Base-by-base conservation (phyloP, 306 rosid genomes). In the Abrus pulchellus region DNA sequence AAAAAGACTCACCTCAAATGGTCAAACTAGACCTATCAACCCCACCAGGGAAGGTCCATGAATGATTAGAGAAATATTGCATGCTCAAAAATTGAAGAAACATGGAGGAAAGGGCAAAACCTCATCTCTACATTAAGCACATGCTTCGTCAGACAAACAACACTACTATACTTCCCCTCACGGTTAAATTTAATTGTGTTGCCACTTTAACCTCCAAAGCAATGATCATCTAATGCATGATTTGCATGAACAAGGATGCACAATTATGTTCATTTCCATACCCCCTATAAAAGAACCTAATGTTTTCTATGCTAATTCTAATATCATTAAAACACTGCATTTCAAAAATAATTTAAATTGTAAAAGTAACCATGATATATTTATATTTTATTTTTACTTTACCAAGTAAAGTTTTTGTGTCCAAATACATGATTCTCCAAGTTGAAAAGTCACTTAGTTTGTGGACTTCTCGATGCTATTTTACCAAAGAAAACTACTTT, bases 221-320 rank as follows among this genome's bases (percentile, higher is more conserved):
- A 79, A 79, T 79, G 6, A 78, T 78, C 14, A 68, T 68, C 20
- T 44, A 79, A 57, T 2, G 20, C 52, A 68, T 79, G 77, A 68
- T 76, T 76, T 53, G 40, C 43, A 66, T 47, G 34, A 54, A 54
- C 29, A 57, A 45, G 83, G 83, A 60, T 79, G 77, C 77, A 57
- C 62, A 79, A 68, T 79, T 79, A 79, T 78, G 75, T 55, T 78
- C 48, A 66, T 66, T 67, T 43, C 38, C 47, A 55, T 67, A 6
- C 0, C 29, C 28, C 28, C 12, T 78, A 8, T 33, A 9, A 45
- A 5, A 56, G 1, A 55, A 36, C 40, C 40, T 4, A 36, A 36
- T 36, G 40, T 36, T 36, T 36, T 4, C 40, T 2, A 36, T 36
- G 40, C 3, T 36, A 4, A 20, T 20, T 20, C 20, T 20, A 36